Evolutionary conservation across 306 rosid genomes (phyloP), one percentile per base, ranked within the genome.

Genomic region (Quercus cerris): DNA sequence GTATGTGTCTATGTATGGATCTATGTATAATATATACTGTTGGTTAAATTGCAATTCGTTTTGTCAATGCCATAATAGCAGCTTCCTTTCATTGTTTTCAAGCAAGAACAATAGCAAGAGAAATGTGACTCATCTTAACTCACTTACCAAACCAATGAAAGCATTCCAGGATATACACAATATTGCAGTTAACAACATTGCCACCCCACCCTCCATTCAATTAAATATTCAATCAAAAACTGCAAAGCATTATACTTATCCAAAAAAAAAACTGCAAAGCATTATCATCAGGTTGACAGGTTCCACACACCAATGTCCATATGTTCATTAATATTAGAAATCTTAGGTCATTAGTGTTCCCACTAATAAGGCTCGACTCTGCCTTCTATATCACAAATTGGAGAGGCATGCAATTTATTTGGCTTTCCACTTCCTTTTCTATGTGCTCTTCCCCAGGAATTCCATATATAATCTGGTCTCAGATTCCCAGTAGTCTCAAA

Each of bases 111-210:
- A 27, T 44, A 52, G 41, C 68, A 59, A 61, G 44, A 75, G 31
- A 76, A 81, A 61, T 74, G 14, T 62, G 46, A 74, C 27, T 27
- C 77, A 58, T 71, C 71, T 55, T 55, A 68, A 75, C 52, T 44
- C n/a, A 52, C 67, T 67, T 76, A 8, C 72, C 77, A 73, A 79
- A 57, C 82, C 59, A 76, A 82, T 44, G 46, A 70, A 78, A 74
- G 38, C 78, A 76, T 38, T 81, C 76, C 73, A 72, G 64, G 75
- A 75, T 51, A 77, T 77, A 77, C 74, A 41, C 46, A 8, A 20
- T 70, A 38, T 74, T 30, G 77, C 80, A 56, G 59, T 77, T 52
- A 23, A 71, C 59, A 79, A 79, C 62, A 75, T 49, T 52, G 75
- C 38, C 74, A 77, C 33, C 35, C 54, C 17, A 11, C 54, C 0